A percentile compares a stretch with the other conserved stretches of the same genome.
These are phyloP conservation scores for Aspergillus texensis DNA, from an alignment of 2,329 filamentous ascomycete species.

Conservation along the genomic window DNA sequence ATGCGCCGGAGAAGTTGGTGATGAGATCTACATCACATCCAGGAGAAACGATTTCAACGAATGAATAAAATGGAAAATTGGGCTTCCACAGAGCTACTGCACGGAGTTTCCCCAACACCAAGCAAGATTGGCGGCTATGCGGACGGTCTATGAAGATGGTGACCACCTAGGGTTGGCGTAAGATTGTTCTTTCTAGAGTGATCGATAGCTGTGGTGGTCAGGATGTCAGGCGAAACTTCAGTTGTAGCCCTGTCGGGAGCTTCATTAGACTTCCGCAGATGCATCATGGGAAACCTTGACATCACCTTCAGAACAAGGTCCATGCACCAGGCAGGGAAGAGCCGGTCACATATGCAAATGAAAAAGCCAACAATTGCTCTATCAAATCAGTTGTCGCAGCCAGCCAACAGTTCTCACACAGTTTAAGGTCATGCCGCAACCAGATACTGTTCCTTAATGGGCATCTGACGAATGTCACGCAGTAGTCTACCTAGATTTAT, in stretches of 20 bases:
- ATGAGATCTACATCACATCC: slow-evolving; percentile 26
- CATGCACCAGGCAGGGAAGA: slow-evolving; percentile 12
- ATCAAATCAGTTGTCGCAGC: slow-evolving; percentile 26
- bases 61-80: slow-evolving; percentile 17
- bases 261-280: slow-evolving; percentile 25
- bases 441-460: slow-evolving; percentile 15
- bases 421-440: slow-evolving; percentile 25
- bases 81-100: slow-evolving; percentile 19
- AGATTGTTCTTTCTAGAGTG: slow-evolving; percentile 13
- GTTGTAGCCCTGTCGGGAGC: slow-evolving; percentile 20
- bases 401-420: slow-evolving; percentile 23
- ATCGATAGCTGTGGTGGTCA: slow-evolving; percentile 13
- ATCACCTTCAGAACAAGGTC: slow-evolving; percentile 26
- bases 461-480: slow-evolving; percentile 28
- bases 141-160: slow-evolving; percentile 28
- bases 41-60: slow-evolving; percentile 21
- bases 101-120: slow-evolving; percentile 26
- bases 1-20: slow-evolving; percentile 24
- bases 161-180: slow-evolving; percentile 19
- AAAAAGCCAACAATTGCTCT: slow-evolving; percentile 18
- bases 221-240: slow-evolving; percentile 18
- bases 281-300: slow-evolving; percentile 26
- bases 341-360: slow-evolving; percentile 24
- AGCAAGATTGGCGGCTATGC: slow-evolving; percentile 30
- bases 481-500: slow-evolving; percentile 9